Conservation (phyloP, 306 rosid species). For the Quercus gilva region DNA sequence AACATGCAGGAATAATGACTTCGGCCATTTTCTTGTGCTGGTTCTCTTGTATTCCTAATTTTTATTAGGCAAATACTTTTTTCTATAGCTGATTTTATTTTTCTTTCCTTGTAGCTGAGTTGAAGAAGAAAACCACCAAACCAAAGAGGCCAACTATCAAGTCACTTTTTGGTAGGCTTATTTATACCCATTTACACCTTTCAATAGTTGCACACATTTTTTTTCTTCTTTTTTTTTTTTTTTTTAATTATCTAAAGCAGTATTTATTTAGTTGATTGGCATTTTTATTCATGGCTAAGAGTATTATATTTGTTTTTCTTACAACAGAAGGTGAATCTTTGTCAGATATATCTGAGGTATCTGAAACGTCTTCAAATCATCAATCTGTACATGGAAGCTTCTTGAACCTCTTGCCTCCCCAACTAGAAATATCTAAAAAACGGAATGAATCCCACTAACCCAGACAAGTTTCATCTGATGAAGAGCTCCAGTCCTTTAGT, state of each 20-base stretch:
- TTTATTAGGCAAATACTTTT: not conserved
- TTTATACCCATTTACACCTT: slow-evolving; percentile 8
- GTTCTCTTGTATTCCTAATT: not conserved
- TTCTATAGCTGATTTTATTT: slow-evolving; percentile 9
- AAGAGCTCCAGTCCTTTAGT: slow-evolving; percentile 30
- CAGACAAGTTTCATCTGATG: slow-evolving; percentile 9
- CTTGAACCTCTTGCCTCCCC: slow-evolving; percentile 68
- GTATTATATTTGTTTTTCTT: slow-evolving; percentile 19
- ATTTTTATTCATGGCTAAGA: slow-evolving; percentile 5
- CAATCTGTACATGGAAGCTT: slow-evolving; percentile 68
- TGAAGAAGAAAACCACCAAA: slow-evolving; percentile 80
- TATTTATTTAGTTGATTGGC: slow-evolving; percentile 5
- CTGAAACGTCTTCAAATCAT: slow-evolving; percentile 32
- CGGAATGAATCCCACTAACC: slow-evolving; percentile 43
- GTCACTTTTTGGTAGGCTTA: slow-evolving; percentile 79
- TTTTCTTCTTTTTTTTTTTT: not conserved
- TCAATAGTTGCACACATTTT: not conserved
- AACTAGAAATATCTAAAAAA: slow-evolving; percentile 40
- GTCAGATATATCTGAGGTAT: slow-evolving; percentile 45
- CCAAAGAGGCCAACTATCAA: slow-evolving; percentile 79
- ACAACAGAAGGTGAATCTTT: slow-evolving; percentile 50
- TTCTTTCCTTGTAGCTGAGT: slow-evolving; percentile 62
- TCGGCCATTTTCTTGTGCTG: not conserved
- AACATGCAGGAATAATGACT: not conserved
- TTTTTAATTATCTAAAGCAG: slow-evolving; percentile 2